A percentile compares a stretch with the other conserved stretches of the same genome.
Evolutionary conservation across 352 stramenopile species (phyloP).

Genomic region (Globisporangium megalacanthum): DNA sequence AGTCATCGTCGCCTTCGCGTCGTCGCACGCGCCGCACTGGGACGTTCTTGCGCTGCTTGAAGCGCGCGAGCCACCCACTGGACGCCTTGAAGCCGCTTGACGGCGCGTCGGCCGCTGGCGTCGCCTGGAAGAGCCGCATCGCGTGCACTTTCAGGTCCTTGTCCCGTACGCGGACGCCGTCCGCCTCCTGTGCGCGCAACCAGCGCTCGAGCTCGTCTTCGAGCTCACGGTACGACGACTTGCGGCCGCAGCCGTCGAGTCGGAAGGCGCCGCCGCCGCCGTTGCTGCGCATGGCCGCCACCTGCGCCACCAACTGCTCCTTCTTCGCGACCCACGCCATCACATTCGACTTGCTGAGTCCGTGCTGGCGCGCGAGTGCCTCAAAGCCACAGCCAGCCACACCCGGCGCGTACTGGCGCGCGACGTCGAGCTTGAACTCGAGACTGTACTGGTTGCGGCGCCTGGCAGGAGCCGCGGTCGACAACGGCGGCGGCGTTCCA

Average conservation of each 20-base stretch:
- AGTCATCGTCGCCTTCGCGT: background rate
- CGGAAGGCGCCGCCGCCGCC: slow-evolving; percentile 8
- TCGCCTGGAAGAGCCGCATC: slow-evolving; percentile 10
- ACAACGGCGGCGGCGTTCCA: background rate
- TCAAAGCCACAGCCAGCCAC: slow-evolving; percentile 10
- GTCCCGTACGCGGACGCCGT: slow-evolving; percentile 13
- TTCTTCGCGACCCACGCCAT: slow-evolving; percentile 16
- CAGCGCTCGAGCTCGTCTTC: slow-evolving; percentile 14
- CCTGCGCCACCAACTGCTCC: slow-evolving; percentile 5
- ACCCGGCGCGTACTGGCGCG: slow-evolving; percentile 11
- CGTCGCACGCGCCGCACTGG: slow-evolving; percentile 3
- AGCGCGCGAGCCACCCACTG: slow-evolving; percentile 18
- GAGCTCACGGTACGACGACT: slow-evolving; percentile 11
- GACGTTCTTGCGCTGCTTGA: slow-evolving; percentile 17
- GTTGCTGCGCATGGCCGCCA: slow-evolving; percentile 2
- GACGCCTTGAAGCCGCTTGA: slow-evolving; percentile 12
- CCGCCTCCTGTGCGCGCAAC: slow-evolving; percentile 6
- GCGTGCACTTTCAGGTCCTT: slow-evolving; percentile 11
- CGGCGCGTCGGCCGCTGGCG: slow-evolving; percentile 2
- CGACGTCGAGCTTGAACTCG: slow-evolving; percentile 17
- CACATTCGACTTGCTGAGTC: slow-evolving; percentile 16
- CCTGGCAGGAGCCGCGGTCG: background rate
- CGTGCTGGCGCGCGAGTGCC: slow-evolving; percentile 14
- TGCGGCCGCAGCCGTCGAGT: slow-evolving; percentile 14
- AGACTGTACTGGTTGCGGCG: slow-evolving; percentile 20